Base-by-base conservation (phyloP, 169 alveolate genomes). In the Eimeria acervulina region DNA sequence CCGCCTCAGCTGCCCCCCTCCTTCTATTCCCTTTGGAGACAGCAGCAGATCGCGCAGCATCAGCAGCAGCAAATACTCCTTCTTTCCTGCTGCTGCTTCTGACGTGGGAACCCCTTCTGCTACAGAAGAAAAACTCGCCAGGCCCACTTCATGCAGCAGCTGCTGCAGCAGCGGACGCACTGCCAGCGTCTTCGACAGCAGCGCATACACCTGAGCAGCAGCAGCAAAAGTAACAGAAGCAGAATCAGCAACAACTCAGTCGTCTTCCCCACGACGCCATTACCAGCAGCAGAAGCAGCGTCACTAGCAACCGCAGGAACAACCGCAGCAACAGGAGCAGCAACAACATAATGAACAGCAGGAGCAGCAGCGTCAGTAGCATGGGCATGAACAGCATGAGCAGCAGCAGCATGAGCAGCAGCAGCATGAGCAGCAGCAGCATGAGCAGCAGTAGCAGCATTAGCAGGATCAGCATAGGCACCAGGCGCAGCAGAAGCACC, bases 151-250 rank as follows among this genome's bases (percentile, higher is more conserved):
- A n/a, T 10, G 42, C 21, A 90, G 61, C 40, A 90, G 90, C 59
- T 47, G 81, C 74, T 90, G 88, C 72, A 90, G 89, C 76, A 68
- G 68, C 51, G 23, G 68, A n/a, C 78, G 76, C 47, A 33, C 51
- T n/a, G 80, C 90, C 61, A 90, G 55, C 36, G 95, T 90, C 59
- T 70, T 80, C 23, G 88, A 90, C 38, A 90, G 88, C 44, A 90
- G 80, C 28, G 95, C 95, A 61, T 81, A 90, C 7, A 90, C 63
- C 95, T 90, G 95, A 81, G 70, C 42, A 31, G 47, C 66, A 44
- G 44, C 47, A 81, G 90, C 90, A 81, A 72, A 40, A 28, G 70
- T 4, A 78, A 0, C 0, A 40, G 59, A 59, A 78, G 88, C n/a
- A 51, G 59, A 51, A 51, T 10, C 59, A 51, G 59, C 59, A 51